Base-by-base conservation (phyloP, 345 rosid species). In the rapeseed (Brassica napus) region DNA sequence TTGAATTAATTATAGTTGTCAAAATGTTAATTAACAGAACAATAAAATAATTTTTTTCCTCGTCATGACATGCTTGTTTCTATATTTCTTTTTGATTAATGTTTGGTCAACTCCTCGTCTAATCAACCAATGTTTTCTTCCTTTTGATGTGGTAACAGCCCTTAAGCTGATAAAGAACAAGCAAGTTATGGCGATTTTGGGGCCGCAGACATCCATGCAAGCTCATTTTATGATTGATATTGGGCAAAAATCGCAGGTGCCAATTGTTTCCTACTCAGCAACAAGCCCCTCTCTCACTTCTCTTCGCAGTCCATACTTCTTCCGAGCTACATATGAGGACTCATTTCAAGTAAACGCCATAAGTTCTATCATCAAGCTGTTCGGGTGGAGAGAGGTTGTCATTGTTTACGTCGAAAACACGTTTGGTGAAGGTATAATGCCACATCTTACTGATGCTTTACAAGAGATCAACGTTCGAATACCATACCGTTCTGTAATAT, bases 81-180 rank as follows among this genome's bases (percentile, higher is more conserved):
- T 55, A 8, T 57, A 57, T 57, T 18, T 57, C 12, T 8, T 57
- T 57, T 8, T 18, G 4, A 57, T 57, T 21, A 18, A 8, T 57
- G 12, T 57, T 57, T 57, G 60, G 24, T 2, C 61, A 57, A 21
- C 28, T 55, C 28, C 12, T 57, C 26, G 4, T 2, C 61, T 57
- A 57, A 21, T 8, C 12, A 57, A 47, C 16, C 5, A 47, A 47
- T 47, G 54, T 47, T 47, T 47, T 47, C 54, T 47, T 47, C 16
- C 54, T 47, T 59, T 23, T 59, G n/a, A 59, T 10, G 10, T 10
- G 26, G 31, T 23, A 1, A 59, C 6, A 59, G 63, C 31, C 8
- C 63, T 59, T 23, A 7, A 59, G 63, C 63, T 59, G n/a, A 59
- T 59, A 59, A 59, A 59, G 63, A 59, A 59, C 63, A 59, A 23